These are phyloP conservation scores for Lenzites betulinus DNA, from an alignment of 768 basidiomycete genomes.

Conservation along the genomic window DNA sequence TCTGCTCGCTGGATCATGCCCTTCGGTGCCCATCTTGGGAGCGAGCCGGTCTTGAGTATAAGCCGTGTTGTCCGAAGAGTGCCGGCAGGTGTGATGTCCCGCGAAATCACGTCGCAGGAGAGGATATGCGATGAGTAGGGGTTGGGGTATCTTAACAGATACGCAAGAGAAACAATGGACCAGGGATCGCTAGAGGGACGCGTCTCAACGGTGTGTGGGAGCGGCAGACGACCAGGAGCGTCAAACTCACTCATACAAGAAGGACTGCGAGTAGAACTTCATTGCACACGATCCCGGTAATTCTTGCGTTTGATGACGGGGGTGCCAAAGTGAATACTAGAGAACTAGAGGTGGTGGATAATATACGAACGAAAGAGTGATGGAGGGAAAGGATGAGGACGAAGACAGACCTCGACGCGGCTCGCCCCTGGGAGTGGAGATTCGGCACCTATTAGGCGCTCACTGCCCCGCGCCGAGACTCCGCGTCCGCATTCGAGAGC, in stretches of 20 bases:
- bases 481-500: background rate
- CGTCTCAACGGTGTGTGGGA: conserved; percentile 17
- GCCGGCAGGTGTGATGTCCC: conserved; percentile 70
- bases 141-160: conserved; percentile 94
- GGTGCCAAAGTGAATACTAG: conserved; percentile 5
- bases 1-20: conserved; percentile 84
- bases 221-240: background rate
- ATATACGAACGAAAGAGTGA: conserved; percentile 1
- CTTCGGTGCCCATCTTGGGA: conserved; percentile 89
- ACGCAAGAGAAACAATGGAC: conserved; percentile 90
- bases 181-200: conserved; percentile 75
- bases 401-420: conserved; percentile 11
- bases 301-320: background rate
- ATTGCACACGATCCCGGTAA: conserved; percentile 45
- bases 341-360: background rate
- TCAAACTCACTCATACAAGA: conserved; percentile 54
- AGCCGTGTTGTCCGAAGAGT: conserved; percentile 85
- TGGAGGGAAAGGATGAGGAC: conserved; percentile 2
- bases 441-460: conserved; percentile 12
- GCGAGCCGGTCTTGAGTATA: conserved; percentile 88
- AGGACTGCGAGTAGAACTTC: conserved; percentile 58
- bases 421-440: conserved; percentile 13
- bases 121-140: conserved; percentile 92
- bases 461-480: conserved; percentile 3
- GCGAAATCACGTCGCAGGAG: conserved; percentile 94